A percentile compares a stretch with the other conserved stretches of the same genome.
These are phyloP conservation scores for Pseudonectria buxi DNA, from an alignment of 2,329 filamentous ascomycete species.

Conservation along the genomic window DNA sequence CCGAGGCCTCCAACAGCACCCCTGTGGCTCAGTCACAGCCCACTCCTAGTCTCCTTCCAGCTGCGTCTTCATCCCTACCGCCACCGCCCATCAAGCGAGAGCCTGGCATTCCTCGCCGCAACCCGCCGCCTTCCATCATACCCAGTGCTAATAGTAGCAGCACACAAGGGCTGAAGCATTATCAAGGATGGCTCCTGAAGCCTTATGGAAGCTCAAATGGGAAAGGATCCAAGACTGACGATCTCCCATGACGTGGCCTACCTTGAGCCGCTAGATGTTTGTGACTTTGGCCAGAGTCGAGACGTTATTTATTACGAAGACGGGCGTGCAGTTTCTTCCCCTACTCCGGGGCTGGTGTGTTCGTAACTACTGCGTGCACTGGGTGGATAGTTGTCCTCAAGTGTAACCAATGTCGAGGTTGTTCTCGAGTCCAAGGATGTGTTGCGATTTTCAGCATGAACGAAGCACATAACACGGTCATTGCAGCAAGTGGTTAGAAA, in stretches of 20 bases:
- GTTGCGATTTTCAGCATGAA: slow-evolving; percentile 1
- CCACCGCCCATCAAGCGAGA: slow-evolving; percentile 29
- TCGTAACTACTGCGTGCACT: slow-evolving; percentile 1
- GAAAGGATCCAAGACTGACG: slow-evolving; percentile 26
- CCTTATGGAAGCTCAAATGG: slow-evolving; percentile 29
- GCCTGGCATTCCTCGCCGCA: slow-evolving; percentile 26
- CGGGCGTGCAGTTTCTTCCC: too few relatives aligned
- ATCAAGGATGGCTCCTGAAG: slow-evolving; percentile 32
- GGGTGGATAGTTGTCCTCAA: slow-evolving; percentile 20
- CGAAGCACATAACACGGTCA: background rate
- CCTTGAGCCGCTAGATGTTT: background rate
- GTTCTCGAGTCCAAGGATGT: background rate
- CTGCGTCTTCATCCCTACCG: slow-evolving; percentile 32
- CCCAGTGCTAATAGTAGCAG: slow-evolving; percentile 26
- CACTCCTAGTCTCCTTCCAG: slow-evolving; percentile 30
- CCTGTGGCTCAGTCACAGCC: slow-evolving; percentile 7
- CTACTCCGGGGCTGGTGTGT: background rate
- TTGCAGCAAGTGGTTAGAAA: slow-evolving; percentile 3
- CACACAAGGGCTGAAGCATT: slow-evolving; percentile 27
- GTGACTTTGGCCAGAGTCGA: too few relatives aligned
- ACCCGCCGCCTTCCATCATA: slow-evolving; percentile 22
- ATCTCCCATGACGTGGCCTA: slow-evolving; percentile 22
- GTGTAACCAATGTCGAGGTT: slow-evolving; percentile 1
- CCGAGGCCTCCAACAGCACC: background rate
- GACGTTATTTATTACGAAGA: too few relatives aligned